These are phyloP conservation scores for Chondrostereum purpureum DNA, from an alignment of 1,284 basidiomycete species.

Conservation along the genomic window DNA sequence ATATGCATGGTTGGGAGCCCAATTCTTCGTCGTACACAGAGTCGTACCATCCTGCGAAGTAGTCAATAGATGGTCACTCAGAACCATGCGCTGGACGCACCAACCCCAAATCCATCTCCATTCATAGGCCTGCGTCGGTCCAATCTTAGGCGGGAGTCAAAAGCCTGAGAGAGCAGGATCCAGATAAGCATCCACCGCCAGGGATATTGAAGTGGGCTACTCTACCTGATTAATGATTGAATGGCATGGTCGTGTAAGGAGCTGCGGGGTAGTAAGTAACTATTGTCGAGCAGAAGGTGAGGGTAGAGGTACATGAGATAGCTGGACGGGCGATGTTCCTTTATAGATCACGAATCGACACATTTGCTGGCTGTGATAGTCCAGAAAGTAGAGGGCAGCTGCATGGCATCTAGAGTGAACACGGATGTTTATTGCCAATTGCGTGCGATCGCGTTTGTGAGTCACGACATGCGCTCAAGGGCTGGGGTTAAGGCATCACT, in stretches of 20 bases:
- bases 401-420: not conserved
- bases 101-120: slow-evolving; percentile 96
- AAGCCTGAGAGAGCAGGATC: slow-evolving; percentile 40
- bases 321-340: slow-evolving; percentile 80
- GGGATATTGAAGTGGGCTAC: not conserved
- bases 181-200: no score
- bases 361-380: slow-evolving; percentile 39
- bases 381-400: not conserved
- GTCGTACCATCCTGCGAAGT: slow-evolving; percentile 73
- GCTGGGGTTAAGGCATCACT: no score
- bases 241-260: slow-evolving; percentile 88
- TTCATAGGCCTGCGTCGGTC: slow-evolving; percentile 82
- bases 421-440: not conserved
- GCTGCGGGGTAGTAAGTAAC: slow-evolving; percentile 31
- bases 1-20: slow-evolving; percentile 87
- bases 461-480: no score
- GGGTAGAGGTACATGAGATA: slow-evolving; percentile 62
- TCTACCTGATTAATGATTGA: slow-evolving; percentile 86
- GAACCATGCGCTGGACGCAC: slow-evolving; percentile 40
- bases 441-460: not conserved
- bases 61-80: not conserved
- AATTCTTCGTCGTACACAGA: slow-evolving; percentile 73
- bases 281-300: not conserved
- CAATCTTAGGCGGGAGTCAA: slow-evolving; percentile 82
- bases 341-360: slow-evolving; percentile 91